Conservation (phyloP, 2,329 filamentous ascomycete genomes). For the Cladosporium phlei region DNA sequence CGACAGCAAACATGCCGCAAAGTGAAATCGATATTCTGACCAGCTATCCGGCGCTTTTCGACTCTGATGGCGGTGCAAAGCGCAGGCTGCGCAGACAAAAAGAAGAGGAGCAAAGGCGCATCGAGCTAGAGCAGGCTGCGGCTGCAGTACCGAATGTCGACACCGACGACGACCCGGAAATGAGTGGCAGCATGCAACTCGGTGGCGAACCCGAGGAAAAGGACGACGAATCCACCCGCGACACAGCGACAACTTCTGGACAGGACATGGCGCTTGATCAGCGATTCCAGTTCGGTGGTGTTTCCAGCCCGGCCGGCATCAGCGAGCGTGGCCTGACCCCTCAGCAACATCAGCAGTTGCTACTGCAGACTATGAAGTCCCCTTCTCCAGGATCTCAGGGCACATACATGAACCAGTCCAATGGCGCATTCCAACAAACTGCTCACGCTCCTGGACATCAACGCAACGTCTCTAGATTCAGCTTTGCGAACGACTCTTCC, state of each 20-base stretch:
- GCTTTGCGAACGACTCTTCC: conserved; percentile 71
- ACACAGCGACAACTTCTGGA: conserved; percentile 64
- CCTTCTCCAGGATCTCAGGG: conserved; percentile 27
- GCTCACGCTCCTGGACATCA: conserved; percentile 58
- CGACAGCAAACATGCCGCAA: conserved; percentile 30
- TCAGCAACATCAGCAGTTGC: conserved; percentile 66
- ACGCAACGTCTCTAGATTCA: conserved; percentile 81
- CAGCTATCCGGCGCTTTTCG: conserved; percentile 72
- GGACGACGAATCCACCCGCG: conserved; percentile 54
- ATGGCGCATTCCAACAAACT: conserved; percentile 47
- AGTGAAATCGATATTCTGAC: conserved; percentile 50
- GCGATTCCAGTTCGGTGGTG: conserved; percentile 28
- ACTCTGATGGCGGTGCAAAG: conserved; percentile 75
- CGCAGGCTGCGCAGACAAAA: conserved; percentile 66
- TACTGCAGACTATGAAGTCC: conserved; percentile 57
- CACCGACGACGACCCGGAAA: conserved; percentile 69
- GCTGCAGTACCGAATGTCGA: conserved; percentile 41
- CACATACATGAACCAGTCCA: conserved; percentile 41
- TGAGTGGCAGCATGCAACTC: conserved; percentile 76
- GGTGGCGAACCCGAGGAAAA: conserved; percentile 89
- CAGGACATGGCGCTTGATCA: conserved; percentile 28
- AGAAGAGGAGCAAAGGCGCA: conserved; percentile 52
- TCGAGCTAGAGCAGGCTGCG: conserved; percentile 51
- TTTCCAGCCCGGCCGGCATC: conserved; percentile 53
- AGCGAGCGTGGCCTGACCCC: conserved; percentile 72